A percentile compares a stretch with the other conserved stretches of the same genome.
These are phyloP conservation scores for Epichloe aotearoae DNA, from an alignment of 2,329 filamentous ascomycete genomes.

Conservation along the genomic window DNA sequence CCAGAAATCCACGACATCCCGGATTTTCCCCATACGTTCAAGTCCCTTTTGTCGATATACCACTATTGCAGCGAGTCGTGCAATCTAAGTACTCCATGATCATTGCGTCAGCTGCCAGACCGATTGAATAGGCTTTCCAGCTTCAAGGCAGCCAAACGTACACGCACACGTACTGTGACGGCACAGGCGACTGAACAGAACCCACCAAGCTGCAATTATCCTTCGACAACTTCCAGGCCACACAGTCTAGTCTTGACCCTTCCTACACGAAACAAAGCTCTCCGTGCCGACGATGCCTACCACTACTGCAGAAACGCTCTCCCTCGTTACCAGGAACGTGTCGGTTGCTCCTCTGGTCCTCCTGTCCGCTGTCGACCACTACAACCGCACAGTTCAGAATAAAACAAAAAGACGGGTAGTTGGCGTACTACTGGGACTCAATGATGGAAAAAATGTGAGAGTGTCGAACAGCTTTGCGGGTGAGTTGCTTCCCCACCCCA, in stretches of 20 bases:
- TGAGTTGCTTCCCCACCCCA: constrained; percentile 24
- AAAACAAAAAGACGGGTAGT: constrained; percentile 80
- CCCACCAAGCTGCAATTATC: neutral
- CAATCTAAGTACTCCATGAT: neutral
- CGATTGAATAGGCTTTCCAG: neutral
- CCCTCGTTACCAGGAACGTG: constrained; percentile 86
- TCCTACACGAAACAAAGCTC: neutral
- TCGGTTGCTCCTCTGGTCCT: constrained; percentile 96
- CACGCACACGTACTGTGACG: neutral
- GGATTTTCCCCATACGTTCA: neutral
- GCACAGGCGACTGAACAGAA: neutral
- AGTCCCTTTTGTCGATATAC: neutral
- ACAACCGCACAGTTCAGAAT: constrained; percentile 81
- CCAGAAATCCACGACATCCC: neutral
- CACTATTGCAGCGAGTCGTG: neutral
- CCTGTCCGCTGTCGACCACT: constrained; percentile 95
- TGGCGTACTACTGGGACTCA: constrained; percentile 87
- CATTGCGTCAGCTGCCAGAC: neutral
- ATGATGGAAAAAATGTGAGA: constrained; percentile 88
- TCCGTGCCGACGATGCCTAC: constrained; percentile 60
- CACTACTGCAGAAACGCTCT: constrained; percentile 92
- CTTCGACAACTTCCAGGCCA: neutral
- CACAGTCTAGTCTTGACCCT: neutral
- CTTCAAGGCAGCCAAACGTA: constrained; percentile 2
- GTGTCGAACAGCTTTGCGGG: constrained; percentile 99